Conservation (phyloP, 352 stramenopile species). For the Pythium dissimile region DNA sequence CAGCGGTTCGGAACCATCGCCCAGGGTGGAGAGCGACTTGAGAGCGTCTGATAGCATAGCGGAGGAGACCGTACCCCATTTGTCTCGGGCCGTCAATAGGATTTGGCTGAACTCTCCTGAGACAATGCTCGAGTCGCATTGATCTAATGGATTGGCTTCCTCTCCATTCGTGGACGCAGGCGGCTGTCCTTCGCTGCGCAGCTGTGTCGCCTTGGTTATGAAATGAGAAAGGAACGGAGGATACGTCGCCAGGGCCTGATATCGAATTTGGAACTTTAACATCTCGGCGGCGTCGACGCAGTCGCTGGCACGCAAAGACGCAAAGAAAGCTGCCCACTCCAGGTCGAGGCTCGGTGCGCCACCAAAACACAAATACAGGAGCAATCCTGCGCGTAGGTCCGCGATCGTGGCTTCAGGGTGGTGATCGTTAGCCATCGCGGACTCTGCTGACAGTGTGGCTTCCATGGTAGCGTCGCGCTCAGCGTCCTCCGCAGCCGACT, state of each 20-base stretch:
- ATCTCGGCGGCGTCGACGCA: constrained; percentile 38
- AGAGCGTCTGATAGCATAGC: neutral
- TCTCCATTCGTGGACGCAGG: neutral
- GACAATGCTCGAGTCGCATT: neutral
- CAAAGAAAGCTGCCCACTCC: constrained; percentile 42
- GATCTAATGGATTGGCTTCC: neutral
- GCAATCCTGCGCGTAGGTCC: constrained; percentile 42
- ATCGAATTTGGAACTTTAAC: constrained; percentile 33
- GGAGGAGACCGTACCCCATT: neutral
- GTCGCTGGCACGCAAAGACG: constrained; percentile 30
- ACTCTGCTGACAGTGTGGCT: neutral
- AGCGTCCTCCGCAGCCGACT: neutral
- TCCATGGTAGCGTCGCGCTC: neutral
- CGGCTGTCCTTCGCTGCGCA: neutral
- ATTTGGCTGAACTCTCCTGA: constrained; percentile 1
- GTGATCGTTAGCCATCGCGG: neutral
- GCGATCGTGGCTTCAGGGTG: neutral
- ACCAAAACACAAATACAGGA: constrained; percentile 61
- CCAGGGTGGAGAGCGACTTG: neutral
- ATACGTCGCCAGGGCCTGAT: constrained; percentile 35
- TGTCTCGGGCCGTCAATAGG: neutral
- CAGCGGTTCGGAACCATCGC: neutral
- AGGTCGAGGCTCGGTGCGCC: constrained; percentile 43
- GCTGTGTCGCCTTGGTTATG: constrained; percentile 40
- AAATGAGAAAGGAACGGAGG: constrained; percentile 49